phyloP scores from a whole-genome alignment of 768 basidiomycete genomes.

The Baorangia bicolor region DNA sequence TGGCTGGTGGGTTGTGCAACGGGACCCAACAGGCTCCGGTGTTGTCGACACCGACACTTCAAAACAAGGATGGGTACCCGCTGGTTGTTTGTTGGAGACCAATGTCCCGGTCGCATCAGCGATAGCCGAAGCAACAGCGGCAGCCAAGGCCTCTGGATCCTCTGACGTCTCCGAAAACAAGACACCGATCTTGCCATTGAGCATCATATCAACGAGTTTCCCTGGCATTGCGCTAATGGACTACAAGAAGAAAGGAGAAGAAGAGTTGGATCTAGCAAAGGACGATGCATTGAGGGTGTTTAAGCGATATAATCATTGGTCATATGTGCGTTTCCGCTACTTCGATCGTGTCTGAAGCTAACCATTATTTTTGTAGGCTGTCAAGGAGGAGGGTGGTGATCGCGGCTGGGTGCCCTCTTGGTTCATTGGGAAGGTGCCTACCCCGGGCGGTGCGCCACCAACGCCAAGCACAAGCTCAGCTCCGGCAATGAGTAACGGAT shows the following conservation, averaged over 20 bases:
- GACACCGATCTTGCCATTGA: constrained; percentile 83
- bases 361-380: constrained; percentile 55
- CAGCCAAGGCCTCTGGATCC: constrained; percentile 47
- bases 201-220: constrained; percentile 97
- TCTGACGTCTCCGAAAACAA: constrained; percentile 43
- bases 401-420: constrained; percentile 98
- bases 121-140: constrained; percentile 76
- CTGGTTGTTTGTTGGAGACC: constrained; percentile 93
- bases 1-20: constrained; percentile 99
- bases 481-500: constrained; percentile 30
- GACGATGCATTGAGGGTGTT: constrained; percentile 90
- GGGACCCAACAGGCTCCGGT: constrained; percentile 84
- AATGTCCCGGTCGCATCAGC: constrained; percentile 87
- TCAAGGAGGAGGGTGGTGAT: constrained; percentile 90
- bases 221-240: constrained; percentile 97
- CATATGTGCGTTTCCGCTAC: constrained; percentile 58
- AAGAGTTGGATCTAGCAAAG: constrained; percentile 86
- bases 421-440: constrained; percentile 88
- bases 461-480: constrained; percentile 50
- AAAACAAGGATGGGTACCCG: constrained; percentile 97
- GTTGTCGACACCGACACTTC: constrained; percentile 70
- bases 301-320: constrained; percentile 98
- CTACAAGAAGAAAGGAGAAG: constrained; percentile 90
- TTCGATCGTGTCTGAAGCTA: not conserved
- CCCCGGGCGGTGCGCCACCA: constrained; percentile 41